Evolutionary conservation across 805 yeast genomes (phyloP).

Genomic region (Candida khao-thaluensis): DNA sequence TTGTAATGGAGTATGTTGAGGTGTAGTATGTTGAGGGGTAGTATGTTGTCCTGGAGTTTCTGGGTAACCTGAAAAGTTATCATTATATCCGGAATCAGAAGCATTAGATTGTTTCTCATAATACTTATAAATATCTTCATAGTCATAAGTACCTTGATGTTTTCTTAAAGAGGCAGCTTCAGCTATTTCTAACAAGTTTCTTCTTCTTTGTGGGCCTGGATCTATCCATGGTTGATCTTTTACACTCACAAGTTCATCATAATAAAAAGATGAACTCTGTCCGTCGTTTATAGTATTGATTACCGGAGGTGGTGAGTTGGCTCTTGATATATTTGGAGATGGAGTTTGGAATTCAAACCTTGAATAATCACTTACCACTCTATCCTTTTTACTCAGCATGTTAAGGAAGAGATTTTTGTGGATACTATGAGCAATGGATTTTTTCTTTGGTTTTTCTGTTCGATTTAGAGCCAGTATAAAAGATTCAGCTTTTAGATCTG

Average conservation of each 20-base stretch:
- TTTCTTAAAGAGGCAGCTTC: conserved; percentile 13
- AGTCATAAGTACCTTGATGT: conserved; percentile 11
- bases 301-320: conserved; percentile 29
- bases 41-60: neutral
- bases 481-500: conserved; percentile 6
- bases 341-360: conserved; percentile 30
- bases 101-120: conserved; percentile 17
- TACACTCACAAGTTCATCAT: conserved; percentile 4
- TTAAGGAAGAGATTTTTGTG: no score
- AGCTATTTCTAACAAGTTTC: conserved; percentile 16
- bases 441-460: no score
- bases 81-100: conserved; percentile 10
- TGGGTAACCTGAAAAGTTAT: conserved; percentile 19
- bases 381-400: conserved; percentile 16
- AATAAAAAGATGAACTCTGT: conserved; percentile 10
- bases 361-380: conserved; percentile 32
- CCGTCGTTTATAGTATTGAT: conserved; percentile 1
- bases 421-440: no score
- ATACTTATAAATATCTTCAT: conserved; percentile 19
- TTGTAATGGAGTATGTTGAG: neutral
- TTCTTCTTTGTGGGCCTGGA: conserved; percentile 14
- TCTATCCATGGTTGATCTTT: conserved; percentile 8
- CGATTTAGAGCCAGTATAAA: no score
- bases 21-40: neutral
- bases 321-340: conserved; percentile 29